Base-by-base conservation (phyloP, 225 moss, liverwort and hornwort genomes). In the Marchantia paleacea region DNA sequence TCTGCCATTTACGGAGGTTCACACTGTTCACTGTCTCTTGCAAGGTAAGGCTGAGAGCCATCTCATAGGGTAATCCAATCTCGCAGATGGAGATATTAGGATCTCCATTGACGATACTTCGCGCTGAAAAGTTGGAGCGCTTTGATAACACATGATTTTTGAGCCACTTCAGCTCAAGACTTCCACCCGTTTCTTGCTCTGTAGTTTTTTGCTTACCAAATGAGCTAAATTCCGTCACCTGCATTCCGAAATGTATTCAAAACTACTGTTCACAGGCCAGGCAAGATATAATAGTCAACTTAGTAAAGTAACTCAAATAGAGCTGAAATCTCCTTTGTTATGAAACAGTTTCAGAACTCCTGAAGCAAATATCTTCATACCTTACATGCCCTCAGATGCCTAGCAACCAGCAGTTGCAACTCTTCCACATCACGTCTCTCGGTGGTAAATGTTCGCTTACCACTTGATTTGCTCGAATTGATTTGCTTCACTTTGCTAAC, bases 151-250 rank as follows among this genome's bases (percentile, higher is more conserved):
- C 78, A 61, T 87, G 83, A 14, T 89, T 72, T 66, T 90, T 90
- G 60, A 96, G 79, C 92, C 96, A 92, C 48, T 89, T 89, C n/a
- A 89, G 86, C 75, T 93, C 93, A 86, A 93, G 85, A 28, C 91
- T 89, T 76, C 89, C 89, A 48, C 90, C 89, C 29, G 92, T 82
- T 85, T 90, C 86, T 77, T 90, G 90, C 55, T 87, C 89, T n/a
- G 19, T 30, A 26, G 64, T 24, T 39, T 79, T 70, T 52, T 49
- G 51, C 31, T 66, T 66, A 52, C 50, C n/a, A 53, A 51, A 78
- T 10, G 68, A 71, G 69, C 55, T 57, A 30, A 79, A 71, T 8
- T 79, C 79, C 30, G 53, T 53, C 53, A 79, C 79, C 79, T 79
- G 79, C 69, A 79, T 78, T 66, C 10, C 24, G 7, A 61, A 15